A percentile compares a stretch with the other conserved stretches of the same genome.
Evolutionary conservation across 1,284 basidiomycete genomes (phyloP).

Genomic region (Hemileia vastatrix): DNA sequence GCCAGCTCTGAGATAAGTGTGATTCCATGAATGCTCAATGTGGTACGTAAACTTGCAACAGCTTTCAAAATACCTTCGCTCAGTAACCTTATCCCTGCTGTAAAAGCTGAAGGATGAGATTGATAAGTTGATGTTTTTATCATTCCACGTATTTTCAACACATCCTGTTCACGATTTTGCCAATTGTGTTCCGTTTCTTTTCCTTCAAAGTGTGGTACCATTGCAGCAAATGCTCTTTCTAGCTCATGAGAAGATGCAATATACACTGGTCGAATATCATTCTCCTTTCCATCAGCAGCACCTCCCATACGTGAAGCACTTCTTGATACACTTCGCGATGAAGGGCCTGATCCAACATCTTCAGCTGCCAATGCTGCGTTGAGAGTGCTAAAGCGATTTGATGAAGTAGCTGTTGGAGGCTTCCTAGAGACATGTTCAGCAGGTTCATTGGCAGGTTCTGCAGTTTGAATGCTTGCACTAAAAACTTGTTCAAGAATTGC

Average conservation of each 20-base stretch:
- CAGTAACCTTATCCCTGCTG: conserved; percentile 63
- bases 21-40: conserved; percentile 71
- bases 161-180: conserved; percentile 67
- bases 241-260: conserved; percentile 19
- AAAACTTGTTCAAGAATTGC: conserved; percentile 47
- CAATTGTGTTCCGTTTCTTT: conserved; percentile 98
- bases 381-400: no score
- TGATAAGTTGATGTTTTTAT: conserved; percentile 68
- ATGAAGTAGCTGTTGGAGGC: conserved; percentile 1
- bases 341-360: background rate
- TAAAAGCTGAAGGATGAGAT: conserved; percentile 64
- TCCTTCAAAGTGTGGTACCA: conserved; percentile 49
- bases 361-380: no score
- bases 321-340: conserved; percentile 22
- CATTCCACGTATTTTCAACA: conserved; percentile 83
- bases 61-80: conserved; percentile 76
- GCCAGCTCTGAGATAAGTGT: conserved; percentile 70
- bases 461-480: no score
- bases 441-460: no score
- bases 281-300: conserved; percentile 7
- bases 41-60: conserved; percentile 82
- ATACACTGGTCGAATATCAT: conserved; percentile 9
- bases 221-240: conserved; percentile 12
- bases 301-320: conserved; percentile 11
- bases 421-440: no score